Evolutionary conservation across 768 basidiomycete species (phyloP), one percentile per base, ranked within the genome.

Genomic region (Daedaleopsis nitida): DNA sequence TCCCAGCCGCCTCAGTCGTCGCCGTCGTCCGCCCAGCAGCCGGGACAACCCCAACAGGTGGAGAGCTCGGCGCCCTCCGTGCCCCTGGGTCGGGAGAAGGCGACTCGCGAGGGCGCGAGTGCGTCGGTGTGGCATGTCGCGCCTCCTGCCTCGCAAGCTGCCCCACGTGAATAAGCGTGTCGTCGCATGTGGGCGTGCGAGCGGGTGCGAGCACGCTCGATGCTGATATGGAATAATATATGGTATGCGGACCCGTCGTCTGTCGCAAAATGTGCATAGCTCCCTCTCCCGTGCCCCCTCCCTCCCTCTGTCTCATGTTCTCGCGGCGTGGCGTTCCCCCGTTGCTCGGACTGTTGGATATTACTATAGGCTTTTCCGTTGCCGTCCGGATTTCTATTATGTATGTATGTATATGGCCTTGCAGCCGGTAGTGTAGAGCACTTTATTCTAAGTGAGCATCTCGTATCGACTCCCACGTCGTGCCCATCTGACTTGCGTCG

Each of bases 101-200:
- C 65, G 19, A 65, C 56, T 21, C 64, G 66, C 55, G 74, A 75
- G 39, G 70, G 39, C 17, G 11, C 39, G 17, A 17, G 65, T 58
- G 68, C 58, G 58, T 49, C 62, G n/a, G 62, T 75, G 23, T 75
- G 74, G 74, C 69, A 71, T 19, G 69, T 74, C 50, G 64, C 69
- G 19, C 69, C 73, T 21, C 63, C 66, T 7, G 59, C 65, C 23
- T 37, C 69, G 38, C 62, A 44, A 37, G 27, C 49, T 17, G 38
- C 59, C n/a, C 34, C 65, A 39, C 66, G 70, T n/a, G 66, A 64
- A 32, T 66, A 57, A 63, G 47, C 52, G 47, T 17, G 63, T n/a
- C 19, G 47, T 19, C 49, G 24, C 57, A 48, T 60, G 52, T 32
- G 47, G 35, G 8, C 21, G 34, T 54, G 53, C 39, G 53, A 21